phyloP scores from a whole-genome alignment of 2,329 filamentous ascomycete genomes.

The Hypomyces rosellus region DNA sequence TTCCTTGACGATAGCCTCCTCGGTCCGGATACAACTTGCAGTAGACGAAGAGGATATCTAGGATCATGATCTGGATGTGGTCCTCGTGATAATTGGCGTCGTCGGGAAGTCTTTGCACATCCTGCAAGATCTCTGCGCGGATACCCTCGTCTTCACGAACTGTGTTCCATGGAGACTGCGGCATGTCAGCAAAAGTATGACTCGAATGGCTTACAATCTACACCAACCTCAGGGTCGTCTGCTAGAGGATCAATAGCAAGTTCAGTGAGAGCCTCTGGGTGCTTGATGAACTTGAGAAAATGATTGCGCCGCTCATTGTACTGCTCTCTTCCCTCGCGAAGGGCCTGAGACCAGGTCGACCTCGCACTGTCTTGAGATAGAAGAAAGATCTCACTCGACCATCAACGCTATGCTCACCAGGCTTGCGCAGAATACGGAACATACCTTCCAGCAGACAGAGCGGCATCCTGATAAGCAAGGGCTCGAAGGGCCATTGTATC shows the following conservation, averaged over 20 bases:
- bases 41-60: conserved; percentile 89
- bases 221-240: conserved; percentile 59
- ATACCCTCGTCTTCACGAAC: conserved; percentile 77
- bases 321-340: conserved; percentile 63
- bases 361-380: conserved; percentile 63
- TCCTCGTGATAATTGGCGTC: conserved; percentile 83
- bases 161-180: conserved; percentile 83
- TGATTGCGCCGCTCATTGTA: conserved; percentile 68
- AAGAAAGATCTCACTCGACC: conserved; percentile 60
- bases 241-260: conserved; percentile 75
- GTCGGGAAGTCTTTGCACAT: conserved; percentile 89
- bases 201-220: neutral
- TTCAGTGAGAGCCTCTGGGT: conserved; percentile 70
- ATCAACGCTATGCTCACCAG: conserved; percentile 2
- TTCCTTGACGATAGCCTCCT: conserved; percentile 92
- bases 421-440: neutral
- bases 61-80: conserved; percentile 69
- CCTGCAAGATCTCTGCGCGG: conserved; percentile 84
- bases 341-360: conserved; percentile 60
- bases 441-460: conserved; percentile 88
- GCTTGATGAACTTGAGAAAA: conserved; percentile 74
- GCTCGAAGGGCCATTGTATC: conserved; percentile 50
- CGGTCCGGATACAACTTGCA: conserved; percentile 84
- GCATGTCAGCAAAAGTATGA: conserved; percentile 11
- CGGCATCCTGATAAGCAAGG: conserved; percentile 68